Evolutionary conservation across 2,329 filamentous ascomycete genomes (phyloP), one percentile per base, ranked within the genome.

Genomic region (Grosmannia serpens): DNA sequence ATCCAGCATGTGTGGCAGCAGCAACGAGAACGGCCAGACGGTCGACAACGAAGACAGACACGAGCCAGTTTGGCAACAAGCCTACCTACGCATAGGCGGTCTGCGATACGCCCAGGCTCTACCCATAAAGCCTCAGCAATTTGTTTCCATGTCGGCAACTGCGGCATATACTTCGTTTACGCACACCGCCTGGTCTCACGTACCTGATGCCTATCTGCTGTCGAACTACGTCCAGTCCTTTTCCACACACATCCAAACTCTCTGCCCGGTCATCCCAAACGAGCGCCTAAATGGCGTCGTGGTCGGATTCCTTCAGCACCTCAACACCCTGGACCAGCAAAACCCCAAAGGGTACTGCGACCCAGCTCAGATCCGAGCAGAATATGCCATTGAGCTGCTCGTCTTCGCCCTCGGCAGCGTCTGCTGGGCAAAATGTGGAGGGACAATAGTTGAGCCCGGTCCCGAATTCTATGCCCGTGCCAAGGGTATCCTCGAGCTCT

Each of bases 331-430:
- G 5, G 15, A 9, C 35, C 26, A 29, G 10, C 46, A 35, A 49
- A 20, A 47, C 9, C 9, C n/a, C 13, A 31, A 31, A 46, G 8
- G 15, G 11, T n/a, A 27, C 6, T 22, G 33, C 53, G 17, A 22
- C 41, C n/a, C 15, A 15, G 4, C 20, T 1, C 38, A 44, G 9
- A 3, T 9, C 4, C 57, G 47, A 2, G 33, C 58, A 11, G 49
- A 59, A 15, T 22, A 47, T 8, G 61, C 50, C 33, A 55, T 61
- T 9, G 60, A 62, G 26, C 35, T 62, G 15, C 58, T 64, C 3
- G 59, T 64, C 17, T 59, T 64, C 38, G 60, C 62, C 2, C 22
- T 64, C 1, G 62, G 62, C 2, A 60, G 60, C 10, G 53, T 63
- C 11, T 62, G 58, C 41, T 56, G 52, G 56, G 58, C 58, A 24